phyloP scores from a whole-genome alignment of 768 basidiomycete genomes.

The Boletellus emodensis region DNA sequence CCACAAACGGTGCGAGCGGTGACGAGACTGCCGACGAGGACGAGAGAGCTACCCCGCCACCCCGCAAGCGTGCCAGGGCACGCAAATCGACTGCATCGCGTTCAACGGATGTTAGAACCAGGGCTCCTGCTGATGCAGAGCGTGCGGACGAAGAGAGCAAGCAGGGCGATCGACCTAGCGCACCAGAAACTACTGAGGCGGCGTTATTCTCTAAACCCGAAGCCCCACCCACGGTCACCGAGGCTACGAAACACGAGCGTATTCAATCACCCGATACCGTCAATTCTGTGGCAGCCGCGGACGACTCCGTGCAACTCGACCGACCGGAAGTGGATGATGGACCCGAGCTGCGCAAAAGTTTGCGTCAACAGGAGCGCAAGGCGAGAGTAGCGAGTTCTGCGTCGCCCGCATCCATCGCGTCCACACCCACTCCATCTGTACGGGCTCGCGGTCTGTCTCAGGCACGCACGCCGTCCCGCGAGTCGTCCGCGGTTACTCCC shows the following conservation, averaged over 20 bases:
- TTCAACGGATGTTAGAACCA: constrained; percentile 4
- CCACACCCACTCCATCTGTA: constrained; percentile 29
- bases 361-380: constrained; percentile 29
- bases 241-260: constrained; percentile 21
- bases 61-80: constrained; percentile 29
- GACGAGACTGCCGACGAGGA: constrained; percentile 31
- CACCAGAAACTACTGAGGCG: neutral
- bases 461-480: constrained; percentile 20
- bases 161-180: neutral
- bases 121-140: constrained; percentile 3
- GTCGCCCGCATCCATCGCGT: constrained; percentile 28
- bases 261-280: constrained; percentile 16
- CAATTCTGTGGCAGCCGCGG: constrained; percentile 1
- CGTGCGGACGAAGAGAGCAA: constrained; percentile 4
- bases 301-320: constrained; percentile 11
- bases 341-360: constrained; percentile 26
- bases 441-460: constrained; percentile 19
- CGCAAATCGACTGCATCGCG: constrained; percentile 20
- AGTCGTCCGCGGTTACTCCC: constrained; percentile 20
- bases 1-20: constrained; percentile 34
- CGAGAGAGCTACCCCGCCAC: constrained; percentile 25
- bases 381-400: constrained; percentile 13
- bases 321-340: constrained; percentile 18
- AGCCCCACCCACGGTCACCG: constrained; percentile 2
- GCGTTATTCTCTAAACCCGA: constrained; percentile 21